Conservation (phyloP, 108 stramenopile species). For the Schizochytrium sp. region DNA sequence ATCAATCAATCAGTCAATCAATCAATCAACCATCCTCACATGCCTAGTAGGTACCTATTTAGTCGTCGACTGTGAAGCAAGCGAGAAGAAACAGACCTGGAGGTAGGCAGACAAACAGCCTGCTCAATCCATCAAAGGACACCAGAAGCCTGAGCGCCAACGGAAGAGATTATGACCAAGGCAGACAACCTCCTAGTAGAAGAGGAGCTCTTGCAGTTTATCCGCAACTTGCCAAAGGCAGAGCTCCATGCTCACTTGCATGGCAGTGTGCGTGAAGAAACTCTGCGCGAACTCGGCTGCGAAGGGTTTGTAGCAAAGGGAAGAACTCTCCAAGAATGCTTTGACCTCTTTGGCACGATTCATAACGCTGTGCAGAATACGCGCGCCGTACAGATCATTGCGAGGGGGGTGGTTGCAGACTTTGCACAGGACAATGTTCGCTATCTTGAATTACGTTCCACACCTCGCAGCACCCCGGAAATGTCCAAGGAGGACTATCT, state of each 20-base stretch:
- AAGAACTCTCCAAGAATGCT: constrained; percentile 78
- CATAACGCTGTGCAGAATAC: constrained; percentile 78
- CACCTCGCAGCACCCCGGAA: constrained; percentile 78
- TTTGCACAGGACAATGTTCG: constrained; percentile 80
- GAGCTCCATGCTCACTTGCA: constrained; percentile 91
- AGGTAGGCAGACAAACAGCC: no score
- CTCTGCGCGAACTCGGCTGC: constrained; percentile 80
- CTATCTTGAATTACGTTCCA: constrained; percentile 87
- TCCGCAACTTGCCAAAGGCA: constrained; percentile 75
- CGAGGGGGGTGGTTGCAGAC: constrained; percentile 82
- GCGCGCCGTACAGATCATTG: constrained; percentile 76
- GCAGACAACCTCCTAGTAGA: not conserved
- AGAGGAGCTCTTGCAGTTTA: not conserved
- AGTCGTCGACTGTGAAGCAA: no score
- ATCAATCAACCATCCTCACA: no score
- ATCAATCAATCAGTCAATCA: no score
- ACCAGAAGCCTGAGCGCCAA: not conserved
- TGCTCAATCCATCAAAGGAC: not conserved
- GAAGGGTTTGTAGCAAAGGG: constrained; percentile 69
- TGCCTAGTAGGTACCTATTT: no score
- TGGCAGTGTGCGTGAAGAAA: constrained; percentile 85
- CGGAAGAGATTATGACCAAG: not conserved
- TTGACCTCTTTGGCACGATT: constrained; percentile 85
- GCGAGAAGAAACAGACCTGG: no score
- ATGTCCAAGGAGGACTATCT: constrained; percentile 78